Evolutionary conservation across 192 early-diverging fungal species (phyloP).

Genomic region (Spinellus fusiger): DNA sequence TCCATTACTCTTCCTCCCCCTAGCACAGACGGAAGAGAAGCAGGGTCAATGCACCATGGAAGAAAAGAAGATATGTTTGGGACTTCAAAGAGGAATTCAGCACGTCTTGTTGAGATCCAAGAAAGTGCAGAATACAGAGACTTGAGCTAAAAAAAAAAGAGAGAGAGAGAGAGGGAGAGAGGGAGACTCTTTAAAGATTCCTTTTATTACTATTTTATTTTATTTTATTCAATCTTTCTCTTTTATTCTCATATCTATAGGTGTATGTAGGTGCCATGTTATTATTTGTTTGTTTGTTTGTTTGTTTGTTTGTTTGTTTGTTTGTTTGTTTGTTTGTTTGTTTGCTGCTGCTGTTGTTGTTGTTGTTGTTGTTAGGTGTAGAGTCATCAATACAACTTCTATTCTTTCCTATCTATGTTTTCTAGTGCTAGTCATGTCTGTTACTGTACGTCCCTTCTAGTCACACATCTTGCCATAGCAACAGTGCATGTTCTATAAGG

Average conservation of each 20-base stretch:
- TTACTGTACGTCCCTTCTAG: too few relatives aligned
- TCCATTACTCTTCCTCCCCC: not conserved
- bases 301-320: too few relatives aligned
- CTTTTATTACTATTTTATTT: not conserved
- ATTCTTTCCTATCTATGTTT: too few relatives aligned
- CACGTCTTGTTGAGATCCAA: slow-evolving; percentile 10
- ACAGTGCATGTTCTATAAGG: not conserved
- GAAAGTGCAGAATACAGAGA: slow-evolving; percentile 12
- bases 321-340: too few relatives aligned
- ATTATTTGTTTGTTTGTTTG: too few relatives aligned
- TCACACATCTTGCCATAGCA: too few relatives aligned
- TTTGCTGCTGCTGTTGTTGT: too few relatives aligned
- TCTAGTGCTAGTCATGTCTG: too few relatives aligned
- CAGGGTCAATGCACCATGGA: not conserved
- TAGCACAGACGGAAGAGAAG: slow-evolving; percentile 6
- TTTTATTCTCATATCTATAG: too few relatives aligned
- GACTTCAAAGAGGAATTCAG: slow-evolving; percentile 1
- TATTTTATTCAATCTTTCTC: not conserved
- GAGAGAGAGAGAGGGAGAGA: not conserved
- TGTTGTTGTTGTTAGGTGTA: too few relatives aligned
- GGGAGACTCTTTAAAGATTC: not conserved
- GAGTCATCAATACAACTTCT: too few relatives aligned
- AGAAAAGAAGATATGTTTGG: not conserved
- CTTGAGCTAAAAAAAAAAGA: not conserved
- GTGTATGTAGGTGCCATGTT: too few relatives aligned